Evolutionary conservation across 257 asterid species (phyloP).

Genomic region (Solanum chilense): DNA sequence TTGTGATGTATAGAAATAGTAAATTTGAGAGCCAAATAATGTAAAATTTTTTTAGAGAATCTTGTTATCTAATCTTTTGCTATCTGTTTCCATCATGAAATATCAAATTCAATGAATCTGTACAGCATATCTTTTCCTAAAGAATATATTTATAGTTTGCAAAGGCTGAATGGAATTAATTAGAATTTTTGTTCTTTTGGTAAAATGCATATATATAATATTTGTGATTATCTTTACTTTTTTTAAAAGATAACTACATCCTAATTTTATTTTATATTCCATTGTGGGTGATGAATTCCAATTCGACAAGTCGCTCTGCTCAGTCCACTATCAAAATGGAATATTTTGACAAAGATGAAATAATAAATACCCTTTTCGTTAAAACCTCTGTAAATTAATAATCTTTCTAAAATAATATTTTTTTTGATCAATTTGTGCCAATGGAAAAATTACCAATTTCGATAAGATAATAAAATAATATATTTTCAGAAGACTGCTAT

Average conservation of each 20-base stretch:
- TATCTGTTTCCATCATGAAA: background rate
- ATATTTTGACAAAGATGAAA: background rate
- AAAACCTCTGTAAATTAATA: too few species aligned
- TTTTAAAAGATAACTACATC: background rate
- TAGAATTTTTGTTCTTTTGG: background rate
- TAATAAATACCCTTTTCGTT: background rate
- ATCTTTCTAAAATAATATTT: too few species aligned
- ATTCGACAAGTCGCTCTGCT: background rate
- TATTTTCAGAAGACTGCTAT: too few species aligned
- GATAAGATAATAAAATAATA: too few species aligned
- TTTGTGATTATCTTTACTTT: background rate
- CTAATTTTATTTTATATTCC: background rate
- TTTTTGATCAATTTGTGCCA: fast-evolving
- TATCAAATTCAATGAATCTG: background rate
- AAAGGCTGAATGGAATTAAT: background rate
- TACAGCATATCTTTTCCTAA: background rate
- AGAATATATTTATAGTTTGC: background rate
- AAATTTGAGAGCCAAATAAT: background rate
- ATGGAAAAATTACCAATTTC: too few species aligned
- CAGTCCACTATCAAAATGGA: background rate
- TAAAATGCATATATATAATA: background rate
- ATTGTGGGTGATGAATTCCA: background rate
- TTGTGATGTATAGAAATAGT: background rate
- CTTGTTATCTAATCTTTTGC: background rate
- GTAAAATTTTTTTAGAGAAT: background rate